Evolutionary conservation across 176 grass and related monocot species (phyloP).

Genomic region (Cenchrus purpureus): DNA sequence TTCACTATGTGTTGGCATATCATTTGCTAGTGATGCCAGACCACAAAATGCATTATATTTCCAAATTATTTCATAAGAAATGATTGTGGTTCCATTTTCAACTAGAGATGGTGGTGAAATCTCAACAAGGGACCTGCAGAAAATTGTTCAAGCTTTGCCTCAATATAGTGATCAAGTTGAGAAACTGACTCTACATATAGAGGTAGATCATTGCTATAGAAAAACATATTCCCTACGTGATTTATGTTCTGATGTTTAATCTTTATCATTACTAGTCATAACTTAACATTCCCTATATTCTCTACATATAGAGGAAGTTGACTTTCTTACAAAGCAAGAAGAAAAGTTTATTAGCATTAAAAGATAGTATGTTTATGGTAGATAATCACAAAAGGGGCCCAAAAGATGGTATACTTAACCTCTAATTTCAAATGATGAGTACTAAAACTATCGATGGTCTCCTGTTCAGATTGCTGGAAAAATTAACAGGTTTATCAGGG

Average conservation of each 20-base stretch:
- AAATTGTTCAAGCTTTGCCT: conserved; percentile 94
- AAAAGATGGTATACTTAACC: background rate
- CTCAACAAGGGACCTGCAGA: conserved; percentile 92
- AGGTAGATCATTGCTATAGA: conserved; percentile 57
- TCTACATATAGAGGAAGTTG: too few relatives aligned
- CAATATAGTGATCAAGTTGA: conserved; percentile 95
- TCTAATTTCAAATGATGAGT: conserved; percentile 22
- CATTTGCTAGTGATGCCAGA: conserved; percentile 30
- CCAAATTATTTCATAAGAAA: conserved; percentile 12
- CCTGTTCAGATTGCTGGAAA: conserved; percentile 92
- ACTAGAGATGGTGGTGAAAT: conserved; percentile 94
- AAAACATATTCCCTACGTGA: conserved; percentile 2
- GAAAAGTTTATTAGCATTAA: conserved; percentile 1
- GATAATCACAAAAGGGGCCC: conserved; percentile 6
- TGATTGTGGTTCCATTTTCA: conserved; percentile 44
- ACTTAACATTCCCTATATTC: conserved; percentile 22
- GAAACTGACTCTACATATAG: conserved; percentile 91
- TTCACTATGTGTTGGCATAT: background rate
- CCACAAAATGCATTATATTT: conserved; percentile 15
- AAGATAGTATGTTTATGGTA: background rate
- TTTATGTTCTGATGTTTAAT: conserved; percentile 8
- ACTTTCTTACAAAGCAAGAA: background rate
- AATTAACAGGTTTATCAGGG: conserved; percentile 78
- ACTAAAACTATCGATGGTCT: conserved; percentile 5
- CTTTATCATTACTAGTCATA: conserved; percentile 15